Base-by-base conservation (phyloP, 495 filamentous ascomycete genomes). In the Penicillium silybi region DNA sequence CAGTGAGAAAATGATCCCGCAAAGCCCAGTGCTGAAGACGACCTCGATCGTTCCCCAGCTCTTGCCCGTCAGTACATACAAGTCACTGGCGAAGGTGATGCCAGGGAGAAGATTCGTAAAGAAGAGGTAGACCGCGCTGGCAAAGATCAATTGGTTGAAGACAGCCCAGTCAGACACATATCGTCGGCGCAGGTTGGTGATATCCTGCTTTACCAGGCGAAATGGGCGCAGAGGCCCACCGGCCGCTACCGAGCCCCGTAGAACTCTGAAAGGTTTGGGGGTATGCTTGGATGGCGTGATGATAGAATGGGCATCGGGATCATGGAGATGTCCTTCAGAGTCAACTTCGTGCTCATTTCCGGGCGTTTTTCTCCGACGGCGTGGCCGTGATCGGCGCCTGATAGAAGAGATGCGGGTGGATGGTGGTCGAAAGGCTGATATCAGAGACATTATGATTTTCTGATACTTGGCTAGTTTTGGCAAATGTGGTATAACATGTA, bases 21-120 rank as follows among this genome's bases (percentile, higher is more conserved):
- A 86, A 13, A 89, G 68, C 1, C 84, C 85, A 1, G 86, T 88
- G 52, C 83, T 86, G 43, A 87, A 83, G 5, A 88, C 84, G 0
- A 88, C 84, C 58, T 88, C 85, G 48, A 88, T 84, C 0, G 85
- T 83, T 0, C 84, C 85, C 78, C 84, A 89, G 46, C 73, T 85
- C 57, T 77, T 67, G 22, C 85, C 84, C 0, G 85, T 88, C 51
- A 84, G 64, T 0, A 82, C 80, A 57, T 86, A 86, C 29, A 88
- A 63, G 60, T 89, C 85, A 57, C 79, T 84, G 0, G 83, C 84
- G 66, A 88, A 89, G 0, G 86, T 88, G 57, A 89, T 87, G 2
- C 85, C 84, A 0, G 85, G 85, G 4, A 89, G 70, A 1, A 89
- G 69, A 64, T 89, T 89, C 15, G 84, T 88, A 54, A 89, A 89